Evolutionary conservation across 1,284 basidiomycete species (phyloP), one percentile per base, ranked within the genome.

Genomic region (Ceratobasidium papillatum): DNA sequence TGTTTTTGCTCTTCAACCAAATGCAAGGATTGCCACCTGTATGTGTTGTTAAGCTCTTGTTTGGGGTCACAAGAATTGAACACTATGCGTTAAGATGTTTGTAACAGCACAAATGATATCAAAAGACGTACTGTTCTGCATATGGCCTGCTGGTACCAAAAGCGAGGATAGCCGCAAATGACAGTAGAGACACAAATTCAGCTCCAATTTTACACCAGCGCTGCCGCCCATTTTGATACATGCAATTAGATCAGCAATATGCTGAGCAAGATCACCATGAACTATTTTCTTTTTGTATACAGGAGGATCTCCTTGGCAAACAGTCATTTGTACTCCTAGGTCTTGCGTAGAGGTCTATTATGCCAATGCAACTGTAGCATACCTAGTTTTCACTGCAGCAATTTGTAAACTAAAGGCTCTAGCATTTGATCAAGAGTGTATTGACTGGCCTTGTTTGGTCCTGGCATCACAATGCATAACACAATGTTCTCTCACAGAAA

Each of bases 371-470:
- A 14, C 7, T 7, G 14, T 41, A 14, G 38, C 14, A 14, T 41
- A 41, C 38, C 38, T 41, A 7, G 38, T 41, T 41, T 41, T 41
- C 5, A 14, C 38, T 14, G 5, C 14, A 41, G 38, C 38, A 41
- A 41, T 5, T 41, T 14, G 14, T 41, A 5, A 41, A 41, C 38
- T 14, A 41, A 14, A 7, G 61, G 56, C 4, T 52, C 62, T 14
- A 74, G 11, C 34, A 63, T 61, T 22, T 74, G 72, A 25, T 74
- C 61, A 1, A 74, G 54, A 8, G 19, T 38, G 14, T 64, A 62
- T n/a, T n/a, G n/a, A 41, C 14, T 41, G 5, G 38, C 7, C 14
- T 41, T 14, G 5, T 41, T 41, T 7, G 72, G 72, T 19, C 72
- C 72, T 1, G 72, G 61, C 34, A 64, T 64, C 11, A 74, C 34